Conservation (phyloP, 1,284 basidiomycete genomes). For the Cryptococcus hybrid region DNA sequence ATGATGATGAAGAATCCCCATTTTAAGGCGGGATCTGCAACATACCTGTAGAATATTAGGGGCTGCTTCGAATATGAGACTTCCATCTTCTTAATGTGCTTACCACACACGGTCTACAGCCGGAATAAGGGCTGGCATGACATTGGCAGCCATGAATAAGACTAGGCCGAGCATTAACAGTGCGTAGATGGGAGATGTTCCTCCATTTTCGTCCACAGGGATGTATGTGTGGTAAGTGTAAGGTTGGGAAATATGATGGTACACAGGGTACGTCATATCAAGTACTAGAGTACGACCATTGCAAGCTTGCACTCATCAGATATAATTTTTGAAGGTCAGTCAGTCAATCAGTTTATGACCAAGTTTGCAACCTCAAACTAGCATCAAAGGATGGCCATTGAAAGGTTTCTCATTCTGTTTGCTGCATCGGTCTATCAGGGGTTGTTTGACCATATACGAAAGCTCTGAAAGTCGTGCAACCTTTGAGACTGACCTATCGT, state of each 20-base stretch:
- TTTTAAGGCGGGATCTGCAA: constrained; percentile 28
- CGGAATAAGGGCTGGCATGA: constrained; percentile 30
- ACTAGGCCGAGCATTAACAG: constrained; percentile 36
- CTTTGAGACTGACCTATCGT: not conserved
- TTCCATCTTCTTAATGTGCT: not conserved
- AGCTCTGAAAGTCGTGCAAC: not conserved
- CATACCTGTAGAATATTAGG: constrained; percentile 14
- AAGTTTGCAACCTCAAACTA: no score
- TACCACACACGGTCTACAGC: constrained; percentile 23
- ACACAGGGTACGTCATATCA: not conserved
- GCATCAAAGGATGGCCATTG: no score
- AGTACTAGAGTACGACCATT: no score
- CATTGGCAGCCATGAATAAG: constrained; percentile 32
- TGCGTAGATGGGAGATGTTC: constrained; percentile 28
- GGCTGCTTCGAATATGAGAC: not conserved
- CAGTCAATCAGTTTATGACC: no score
- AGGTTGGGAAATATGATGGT: not conserved
- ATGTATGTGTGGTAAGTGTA: constrained; percentile 10
- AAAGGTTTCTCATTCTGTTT: no score
- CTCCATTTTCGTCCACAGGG: constrained; percentile 1
- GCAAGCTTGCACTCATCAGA: no score
- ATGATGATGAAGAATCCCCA: constrained; percentile 36
- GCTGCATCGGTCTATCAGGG: no score
- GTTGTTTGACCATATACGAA: no score
- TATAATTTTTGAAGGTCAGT: no score